phyloP scores from a whole-genome alignment of 2,329 filamentous ascomycete genomes.

The Xylariaceae sp. region DNA sequence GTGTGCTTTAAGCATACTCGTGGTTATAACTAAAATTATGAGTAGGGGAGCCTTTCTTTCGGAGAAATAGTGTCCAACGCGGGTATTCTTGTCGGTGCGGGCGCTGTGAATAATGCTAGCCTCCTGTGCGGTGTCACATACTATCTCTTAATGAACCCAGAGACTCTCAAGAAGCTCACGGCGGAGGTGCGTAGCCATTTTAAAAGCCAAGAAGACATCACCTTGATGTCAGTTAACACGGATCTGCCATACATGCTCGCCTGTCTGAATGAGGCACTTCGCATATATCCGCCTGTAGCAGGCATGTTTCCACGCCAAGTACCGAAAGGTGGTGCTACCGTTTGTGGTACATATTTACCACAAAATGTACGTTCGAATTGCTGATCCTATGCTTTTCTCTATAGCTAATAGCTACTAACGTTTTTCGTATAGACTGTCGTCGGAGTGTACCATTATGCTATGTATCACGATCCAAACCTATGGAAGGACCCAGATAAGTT shows the following conservation, averaged over 20 bases:
- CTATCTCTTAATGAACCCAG: too few species aligned
- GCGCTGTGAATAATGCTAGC: too few species aligned
- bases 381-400: too few species aligned
- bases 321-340: constrained; percentile 31
- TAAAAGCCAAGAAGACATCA: neutral
- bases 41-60: constrained; percentile 38
- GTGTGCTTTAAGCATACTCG: too few species aligned
- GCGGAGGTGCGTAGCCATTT: constrained; percentile 24
- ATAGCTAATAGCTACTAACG: neutral
- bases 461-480: constrained; percentile 41
- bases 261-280: constrained; percentile 48
- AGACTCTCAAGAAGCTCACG: constrained; percentile 48
- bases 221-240: constrained; percentile 31
- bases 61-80: too few species aligned
- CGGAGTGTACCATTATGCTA: constrained; percentile 43
- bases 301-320: constrained; percentile 30
- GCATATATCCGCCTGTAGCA: constrained; percentile 46
- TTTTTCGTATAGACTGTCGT: constrained; percentile 40
- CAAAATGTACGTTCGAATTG: constrained; percentile 35
- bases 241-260: constrained; percentile 51
- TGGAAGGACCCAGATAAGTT: constrained; percentile 46
- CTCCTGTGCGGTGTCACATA: too few species aligned
- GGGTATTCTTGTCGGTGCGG: too few species aligned
- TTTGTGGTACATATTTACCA: constrained; percentile 34
- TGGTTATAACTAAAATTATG: too few species aligned